Percentiles rank a stretch among this genome's conserved stretches.
phyloP scores from a whole-genome alignment of 2,329 filamentous ascomycete species.

The Microcera coccophila region DNA sequence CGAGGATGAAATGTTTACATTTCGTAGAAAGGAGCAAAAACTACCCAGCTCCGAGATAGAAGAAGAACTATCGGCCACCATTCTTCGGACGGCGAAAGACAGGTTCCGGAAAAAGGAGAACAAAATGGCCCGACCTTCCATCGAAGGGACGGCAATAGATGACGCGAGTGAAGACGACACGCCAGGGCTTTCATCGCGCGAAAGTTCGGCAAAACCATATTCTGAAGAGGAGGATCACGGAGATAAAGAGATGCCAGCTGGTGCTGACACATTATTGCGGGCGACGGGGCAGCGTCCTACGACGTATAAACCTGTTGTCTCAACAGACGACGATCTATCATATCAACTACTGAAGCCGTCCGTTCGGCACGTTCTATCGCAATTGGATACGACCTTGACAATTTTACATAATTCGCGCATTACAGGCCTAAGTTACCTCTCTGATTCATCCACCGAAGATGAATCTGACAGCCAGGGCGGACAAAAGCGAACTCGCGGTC shows the following conservation, averaged over 20 bases:
- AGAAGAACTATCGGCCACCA: constrained; percentile 64
- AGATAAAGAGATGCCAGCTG: constrained; percentile 11
- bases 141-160: constrained; percentile 13
- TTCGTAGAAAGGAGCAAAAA: constrained; percentile 40
- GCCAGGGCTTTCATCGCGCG: constrained; percentile 9
- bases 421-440: constrained; percentile 40
- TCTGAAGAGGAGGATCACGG: constrained; percentile 10
- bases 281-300: constrained; percentile 4
- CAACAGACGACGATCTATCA: constrained; percentile 68
- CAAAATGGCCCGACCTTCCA: constrained; percentile 17
- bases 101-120: constrained; percentile 44
- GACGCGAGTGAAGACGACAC: constrained; percentile 12
- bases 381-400: constrained; percentile 65
- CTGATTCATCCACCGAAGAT: constrained; percentile 39
- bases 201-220: constrained; percentile 15
- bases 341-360: constrained; percentile 62
- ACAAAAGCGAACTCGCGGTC: constrained; percentile 26
- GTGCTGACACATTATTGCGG: constrained; percentile 5
- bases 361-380: constrained; percentile 64
- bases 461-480: constrained; percentile 30
- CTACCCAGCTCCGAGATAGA: constrained; percentile 61
- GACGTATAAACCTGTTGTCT: constrained; percentile 50
- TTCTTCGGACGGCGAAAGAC: constrained; percentile 65
- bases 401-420: constrained; percentile 66
- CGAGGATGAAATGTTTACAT: constrained; percentile 49